Conservation (phyloP, 2,329 filamentous ascomycete genomes). For the Curvularia eragrostidis region DNA sequence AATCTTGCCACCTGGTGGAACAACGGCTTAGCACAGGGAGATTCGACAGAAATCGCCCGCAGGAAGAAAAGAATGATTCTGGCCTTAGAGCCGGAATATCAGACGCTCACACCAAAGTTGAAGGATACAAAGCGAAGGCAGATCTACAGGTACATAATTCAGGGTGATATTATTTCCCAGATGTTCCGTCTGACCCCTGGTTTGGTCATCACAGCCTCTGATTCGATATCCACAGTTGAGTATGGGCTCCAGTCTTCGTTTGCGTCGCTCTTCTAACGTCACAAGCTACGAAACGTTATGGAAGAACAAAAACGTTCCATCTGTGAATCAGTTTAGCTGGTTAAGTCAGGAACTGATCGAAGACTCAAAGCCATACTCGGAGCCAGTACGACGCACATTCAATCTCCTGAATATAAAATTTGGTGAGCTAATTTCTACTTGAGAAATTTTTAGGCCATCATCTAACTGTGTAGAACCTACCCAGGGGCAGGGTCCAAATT, state of each 20-base stretch:
- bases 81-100: slow-evolving; percentile 1
- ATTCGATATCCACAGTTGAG: slow-evolving; percentile 1
- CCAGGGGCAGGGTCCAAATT: not conserved
- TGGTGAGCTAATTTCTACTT: not conserved
- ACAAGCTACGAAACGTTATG: slow-evolving; percentile 1
- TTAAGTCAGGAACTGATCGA: slow-evolving; percentile 1
- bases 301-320: not conserved
- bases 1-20: slow-evolving; percentile 1
- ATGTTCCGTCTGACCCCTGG: not conserved
- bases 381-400: slow-evolving; percentile 2
- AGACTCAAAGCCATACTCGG: slow-evolving; percentile 1
- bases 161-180: not conserved
- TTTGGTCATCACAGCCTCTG: slow-evolving; percentile 5
- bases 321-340: not conserved
- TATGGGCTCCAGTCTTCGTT: slow-evolving; percentile 1
- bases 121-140: slow-evolving; percentile 1
- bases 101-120: not conserved
- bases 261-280: not conserved
- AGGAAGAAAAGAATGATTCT: not conserved
- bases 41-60: not conserved
- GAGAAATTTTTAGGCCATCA: not conserved
- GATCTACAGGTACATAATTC: slow-evolving; percentile 3
- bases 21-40: not conserved
- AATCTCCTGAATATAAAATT: not conserved
- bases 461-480: not conserved